Base-by-base conservation (phyloP, 2,329 filamentous ascomycete species). In the Cladosporium sp. region DNA sequence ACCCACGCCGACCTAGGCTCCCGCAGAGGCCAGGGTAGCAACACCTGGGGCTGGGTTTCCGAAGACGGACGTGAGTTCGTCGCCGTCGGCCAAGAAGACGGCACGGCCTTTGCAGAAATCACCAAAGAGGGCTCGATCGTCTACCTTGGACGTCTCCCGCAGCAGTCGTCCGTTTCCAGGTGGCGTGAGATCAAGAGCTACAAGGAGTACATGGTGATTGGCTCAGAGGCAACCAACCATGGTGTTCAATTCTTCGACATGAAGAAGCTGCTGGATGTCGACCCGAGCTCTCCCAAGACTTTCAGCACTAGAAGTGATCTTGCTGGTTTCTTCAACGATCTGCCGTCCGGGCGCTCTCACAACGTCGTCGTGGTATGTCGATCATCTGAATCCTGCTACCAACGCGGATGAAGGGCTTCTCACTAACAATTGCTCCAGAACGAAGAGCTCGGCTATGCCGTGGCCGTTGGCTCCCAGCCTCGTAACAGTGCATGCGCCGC, bases 241-340 rank as follows among this genome's bases (percentile, higher is more conserved):
- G 76, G 77, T 32, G 74, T 84, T 40, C 80, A 83, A 64, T 74
- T 83, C 65, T 84, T 84, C 59, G 80, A 84, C 64, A 74, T 82
- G 76, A 74, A 70, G 57, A 81, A 75, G 69, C 68, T 80, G n/a
- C 67, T 77, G 49, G 65, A 66, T 35, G 60, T 79, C 52, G 67
- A 74, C 62, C 70, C 72, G 1, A 64, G 62, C 4, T 63, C 54
- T 20, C 73, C 69, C 5, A 66, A 62, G 13, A 69, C 60, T 29
- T 78, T 77, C 55, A 69, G 69, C 32, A 53, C 50, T 59, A 48
- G 65, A 11, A 29, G 38, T 19, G 72, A 74, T 48, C 61, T 76
- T 47, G 71, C 72, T 20, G 64, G 64, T 25, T 64, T 66, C 55
- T 73, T 67, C 58, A 65, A 62, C 49, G 66, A 63, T 25, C 65